Percentiles rank a stretch among this genome's conserved stretches.
Conservation (phyloP, 2,329 filamentous ascomycete genomes). For the Didymella pinodella region DNA sequence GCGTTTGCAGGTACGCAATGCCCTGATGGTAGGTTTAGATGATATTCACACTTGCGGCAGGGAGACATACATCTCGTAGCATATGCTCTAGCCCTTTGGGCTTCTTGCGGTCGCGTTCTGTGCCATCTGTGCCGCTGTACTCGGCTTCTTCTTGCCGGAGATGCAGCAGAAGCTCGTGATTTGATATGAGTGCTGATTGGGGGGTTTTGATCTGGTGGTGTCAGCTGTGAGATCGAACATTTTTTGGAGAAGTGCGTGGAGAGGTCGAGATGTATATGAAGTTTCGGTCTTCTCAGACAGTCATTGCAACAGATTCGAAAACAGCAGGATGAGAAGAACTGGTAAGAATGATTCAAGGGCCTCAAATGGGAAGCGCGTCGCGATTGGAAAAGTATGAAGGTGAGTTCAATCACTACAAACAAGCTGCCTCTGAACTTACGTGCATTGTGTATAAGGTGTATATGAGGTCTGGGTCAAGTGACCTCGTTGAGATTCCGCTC, state of each 20-base stretch:
- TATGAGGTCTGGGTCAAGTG: background rate
- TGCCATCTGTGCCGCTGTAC: slow-evolving; percentile 44
- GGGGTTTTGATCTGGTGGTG: slow-evolving; percentile 69
- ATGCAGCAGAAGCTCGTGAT: slow-evolving; percentile 72
- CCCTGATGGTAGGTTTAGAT: slow-evolving; percentile 41
- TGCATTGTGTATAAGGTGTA: slow-evolving; percentile 17
- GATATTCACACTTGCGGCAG: no score
- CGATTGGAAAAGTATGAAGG: background rate
- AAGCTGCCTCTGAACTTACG: slow-evolving; percentile 14
- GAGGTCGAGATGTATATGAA: no score
- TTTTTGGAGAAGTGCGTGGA: background rate
- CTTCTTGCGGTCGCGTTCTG: slow-evolving; percentile 33
- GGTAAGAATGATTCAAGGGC: background rate
- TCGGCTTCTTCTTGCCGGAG: slow-evolving; percentile 45
- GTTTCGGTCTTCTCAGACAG: no score
- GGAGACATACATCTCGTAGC: slow-evolving; percentile 67
- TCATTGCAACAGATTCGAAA: no score
- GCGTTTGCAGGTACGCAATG: slow-evolving; percentile 57
- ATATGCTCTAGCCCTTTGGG: slow-evolving; percentile 67
- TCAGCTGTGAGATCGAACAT: background rate
- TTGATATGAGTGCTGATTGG: slow-evolving; percentile 73
- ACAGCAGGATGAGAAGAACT: no score
- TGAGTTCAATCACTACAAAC: background rate
- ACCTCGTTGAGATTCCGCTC: background rate
- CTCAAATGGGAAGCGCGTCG: background rate